Evolutionary conservation across 306 rosid genomes (phyloP).

Genomic region (Senna tora): DNA sequence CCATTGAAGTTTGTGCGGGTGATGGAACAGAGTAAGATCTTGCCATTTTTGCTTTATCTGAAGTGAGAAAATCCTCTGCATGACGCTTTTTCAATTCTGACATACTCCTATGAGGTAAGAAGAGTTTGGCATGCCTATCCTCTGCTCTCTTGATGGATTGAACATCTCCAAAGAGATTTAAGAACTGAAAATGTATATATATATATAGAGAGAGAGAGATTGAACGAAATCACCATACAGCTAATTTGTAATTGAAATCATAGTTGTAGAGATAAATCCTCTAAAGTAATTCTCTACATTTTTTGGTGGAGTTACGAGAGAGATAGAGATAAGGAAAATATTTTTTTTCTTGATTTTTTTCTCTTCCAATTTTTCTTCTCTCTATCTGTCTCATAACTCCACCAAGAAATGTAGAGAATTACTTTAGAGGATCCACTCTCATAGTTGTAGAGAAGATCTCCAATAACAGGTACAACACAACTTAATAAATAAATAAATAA

Average conservation of each 20-base stretch:
- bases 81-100: constrained; percentile 93
- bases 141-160: constrained; percentile 87
- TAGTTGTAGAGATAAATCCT: not conserved
- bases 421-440: too few relatives aligned
- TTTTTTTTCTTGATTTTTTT: too few relatives aligned
- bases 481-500: not conserved
- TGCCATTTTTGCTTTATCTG: constrained; percentile 79
- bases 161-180: constrained; percentile 91
- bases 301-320: too few relatives aligned
- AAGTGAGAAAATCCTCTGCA: constrained; percentile 86
- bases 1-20: constrained; percentile 77
- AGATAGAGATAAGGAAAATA: too few relatives aligned
- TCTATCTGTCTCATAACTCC: too few relatives aligned
- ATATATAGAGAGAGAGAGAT: too few relatives aligned
- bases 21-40: constrained; percentile 78
- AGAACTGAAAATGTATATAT: constrained; percentile 60
- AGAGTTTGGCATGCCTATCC: constrained; percentile 92
- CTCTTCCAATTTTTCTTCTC: too few relatives aligned
- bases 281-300: too few relatives aligned
- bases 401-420: too few relatives aligned
- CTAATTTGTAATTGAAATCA: not conserved
- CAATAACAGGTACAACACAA: constrained; percentile 17
- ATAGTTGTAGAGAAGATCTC: not conserved
- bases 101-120: constrained; percentile 79
- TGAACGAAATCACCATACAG: constrained; percentile 18